Base-by-base conservation (phyloP, 768 basidiomycete species). In the Erythrobasidium yunnanense region DNA sequence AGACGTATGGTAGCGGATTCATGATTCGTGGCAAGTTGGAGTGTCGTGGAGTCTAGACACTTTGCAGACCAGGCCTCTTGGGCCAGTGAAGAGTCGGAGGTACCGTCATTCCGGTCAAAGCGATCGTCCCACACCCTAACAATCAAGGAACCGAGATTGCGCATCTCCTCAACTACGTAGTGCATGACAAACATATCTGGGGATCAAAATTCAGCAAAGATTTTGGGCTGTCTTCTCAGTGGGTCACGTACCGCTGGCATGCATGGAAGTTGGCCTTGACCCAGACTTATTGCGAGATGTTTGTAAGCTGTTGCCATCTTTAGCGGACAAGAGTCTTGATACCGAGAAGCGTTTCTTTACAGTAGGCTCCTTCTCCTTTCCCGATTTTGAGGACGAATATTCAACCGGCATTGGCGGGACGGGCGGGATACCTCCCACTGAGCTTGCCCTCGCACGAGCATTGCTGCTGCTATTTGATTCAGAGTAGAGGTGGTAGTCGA, bases 321-420 rank as follows among this genome's bases (percentile, higher is more conserved):
- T 49, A 30, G 47, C 47, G 7, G 47, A 49, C 2, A 51, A 49
- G n/a, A 63, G 32, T 4, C 60, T 46, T 27, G 42, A 47, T 22
- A 63, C 60, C 17, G 60, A 63, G 47, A 63, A 63, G 11, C 60
- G 60, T 32, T 63, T 63, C 60, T 63, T 63, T 23, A 63, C 33
- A 5, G 49, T 30, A 33, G 45, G 45, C n/a, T 33, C 49, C n/a
- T 4, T 33, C 25, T 25, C 29, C 15, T 58, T 58, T 29, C 11
- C n/a, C 38, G n/a, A 11, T 8, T 23, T 13, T n/a, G n/a, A n/a
- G 13, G 49, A 8, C 22, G 13, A 8, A 15, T 51, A 22, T 7
- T 6, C 20, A 5, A 32, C 54, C 7, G 54, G 54, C 8, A 55
- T 55, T 11, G 25, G 54, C 23, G 60, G 46, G 23, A 29, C 29